phyloP scores from a whole-genome alignment of 2,329 filamentous ascomycete species.

The Apiospora koreana region DNA sequence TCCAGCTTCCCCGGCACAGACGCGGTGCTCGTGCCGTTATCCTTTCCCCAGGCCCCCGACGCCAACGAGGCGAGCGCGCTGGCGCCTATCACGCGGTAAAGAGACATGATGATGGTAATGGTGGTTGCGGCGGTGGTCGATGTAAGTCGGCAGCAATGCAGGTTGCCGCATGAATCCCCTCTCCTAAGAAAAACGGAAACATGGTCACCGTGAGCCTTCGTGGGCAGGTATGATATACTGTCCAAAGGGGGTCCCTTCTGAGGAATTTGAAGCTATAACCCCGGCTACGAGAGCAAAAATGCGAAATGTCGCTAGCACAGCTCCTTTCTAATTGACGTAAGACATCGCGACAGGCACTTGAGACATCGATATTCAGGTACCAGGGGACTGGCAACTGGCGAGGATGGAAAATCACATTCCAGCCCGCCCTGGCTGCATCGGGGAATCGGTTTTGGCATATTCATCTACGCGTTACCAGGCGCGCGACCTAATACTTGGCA shows the following conservation, averaged over 20 bases:
- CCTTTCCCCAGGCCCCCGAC: background rate
- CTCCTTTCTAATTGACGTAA: background rate
- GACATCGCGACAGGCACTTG: conserved; percentile 10
- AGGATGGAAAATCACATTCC: background rate
- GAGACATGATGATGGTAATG: background rate
- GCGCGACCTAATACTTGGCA: background rate
- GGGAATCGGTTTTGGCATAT: background rate
- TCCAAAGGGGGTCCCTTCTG: background rate
- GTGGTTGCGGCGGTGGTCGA: background rate
- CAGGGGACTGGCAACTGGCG: background rate
- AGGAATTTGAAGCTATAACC: conserved; percentile 22
- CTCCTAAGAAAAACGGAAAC: too few species aligned
- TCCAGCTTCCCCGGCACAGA: conserved; percentile 19
- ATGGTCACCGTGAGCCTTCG: too few species aligned
- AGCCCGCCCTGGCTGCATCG: background rate
- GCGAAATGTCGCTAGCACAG: conserved; percentile 11
- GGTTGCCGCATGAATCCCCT: background rate
- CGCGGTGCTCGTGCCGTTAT: background rate
- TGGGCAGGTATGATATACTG: background rate
- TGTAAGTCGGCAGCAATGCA: background rate
- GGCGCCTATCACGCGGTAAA: background rate
- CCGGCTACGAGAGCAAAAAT: conserved; percentile 18
- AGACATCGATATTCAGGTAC: conserved; percentile 15
- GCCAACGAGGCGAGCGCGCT: background rate
- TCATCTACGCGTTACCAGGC: background rate